Evolutionary conservation across 169 alveolate genomes (phyloP).

Genomic region (Plasmodium knowlesi): DNA sequence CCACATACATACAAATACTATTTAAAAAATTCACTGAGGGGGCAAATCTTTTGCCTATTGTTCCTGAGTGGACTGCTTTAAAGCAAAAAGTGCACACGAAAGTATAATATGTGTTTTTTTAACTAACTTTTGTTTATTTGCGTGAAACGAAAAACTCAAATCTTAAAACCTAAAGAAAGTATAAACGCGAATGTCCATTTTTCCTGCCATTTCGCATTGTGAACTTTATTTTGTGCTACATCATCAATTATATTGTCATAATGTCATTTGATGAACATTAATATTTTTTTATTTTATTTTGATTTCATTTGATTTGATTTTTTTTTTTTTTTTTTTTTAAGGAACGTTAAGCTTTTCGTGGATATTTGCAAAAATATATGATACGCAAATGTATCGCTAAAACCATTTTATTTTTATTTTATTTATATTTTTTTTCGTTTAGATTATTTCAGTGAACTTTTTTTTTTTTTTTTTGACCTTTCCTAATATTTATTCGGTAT

Average conservation of each 20-base stretch:
- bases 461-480: not conserved
- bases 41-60: not conserved
- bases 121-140: not conserved
- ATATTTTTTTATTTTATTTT: not conserved
- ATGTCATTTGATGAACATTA: not conserved
- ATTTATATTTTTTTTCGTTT: not conserved
- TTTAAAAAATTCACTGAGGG: not conserved
- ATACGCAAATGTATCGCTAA: constrained; percentile 1
- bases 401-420: not conserved
- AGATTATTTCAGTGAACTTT: not conserved
- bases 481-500: not conserved
- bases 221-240: not conserved
- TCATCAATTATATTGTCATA: not conserved
- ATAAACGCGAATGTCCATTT: not conserved
- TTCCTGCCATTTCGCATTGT: not conserved
- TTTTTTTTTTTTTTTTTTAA: not conserved
- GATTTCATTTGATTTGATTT: too few relatives aligned
- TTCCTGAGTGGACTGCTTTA: not conserved
- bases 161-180: constrained; percentile 43
- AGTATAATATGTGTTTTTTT: not conserved
- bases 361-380: not conserved
- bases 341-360: not conserved
- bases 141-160: not conserved
- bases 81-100: not conserved
- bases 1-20: not conserved